Evolutionary conservation across 2,329 filamentous ascomycete genomes (phyloP), one percentile per base, ranked within the genome.

Genomic region (Calonectria ilicicola): DNA sequence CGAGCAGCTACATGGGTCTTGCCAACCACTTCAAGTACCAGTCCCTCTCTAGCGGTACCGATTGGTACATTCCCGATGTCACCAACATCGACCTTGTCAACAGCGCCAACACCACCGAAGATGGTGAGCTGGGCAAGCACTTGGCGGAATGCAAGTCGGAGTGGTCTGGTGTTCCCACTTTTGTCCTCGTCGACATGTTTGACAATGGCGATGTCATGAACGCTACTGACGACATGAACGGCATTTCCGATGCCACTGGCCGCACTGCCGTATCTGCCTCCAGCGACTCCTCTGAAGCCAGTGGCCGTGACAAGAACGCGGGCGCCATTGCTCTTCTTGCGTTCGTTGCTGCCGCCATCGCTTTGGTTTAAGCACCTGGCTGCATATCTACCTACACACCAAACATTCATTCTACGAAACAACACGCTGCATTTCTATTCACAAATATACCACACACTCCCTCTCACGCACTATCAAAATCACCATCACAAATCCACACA

Each of bases 11-110:
- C 77, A 88, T 97, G 81, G 91, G 94, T 29, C 86, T 97, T 12
- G 88, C 94, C 86, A 97, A 97, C 86, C 94, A 97, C 85, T 96
- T 97, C 86, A 88, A 93, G 66, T 92, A 96, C 85, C 85, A 87
- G 70, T 83, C 81, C 6, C 80, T 91, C 26, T 81, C 86, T n/a
- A 82, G 88, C 5, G 87, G 86, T 72, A 89, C 63, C 44, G 66
- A 73, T 17, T 49, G 94, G 78, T 84, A 90, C 75, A 85, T 91
- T 47, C 93, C 93, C 2, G 89, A 93, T 76, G 85, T 89, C n/a
- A 87, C 85, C 74, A 86, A 89, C 77, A 89, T 93, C 75, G 84
- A 85, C 10, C 89, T 86, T 12, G 95, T 93, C 47, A 96, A 96
- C 82, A 91, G 89, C 42, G 86, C 91, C 10, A 86, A 84, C 14